Evolutionary conservation across 805 yeast genomes (phyloP).

Genomic region (Candida pini): DNA sequence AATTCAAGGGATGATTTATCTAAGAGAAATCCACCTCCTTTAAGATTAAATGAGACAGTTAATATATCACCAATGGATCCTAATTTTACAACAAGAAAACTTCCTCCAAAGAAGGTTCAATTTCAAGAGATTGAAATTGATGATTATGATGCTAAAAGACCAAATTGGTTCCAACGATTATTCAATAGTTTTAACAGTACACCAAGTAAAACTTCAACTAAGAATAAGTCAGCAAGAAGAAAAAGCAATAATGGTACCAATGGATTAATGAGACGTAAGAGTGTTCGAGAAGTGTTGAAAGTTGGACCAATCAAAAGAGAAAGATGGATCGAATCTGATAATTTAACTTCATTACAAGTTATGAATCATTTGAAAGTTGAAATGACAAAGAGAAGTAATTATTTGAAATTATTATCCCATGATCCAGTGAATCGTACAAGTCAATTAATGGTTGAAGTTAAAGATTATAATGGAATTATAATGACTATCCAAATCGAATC

Average conservation of each 20-base stretch:
- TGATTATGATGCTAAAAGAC: constrained; percentile 4
- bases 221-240: neutral
- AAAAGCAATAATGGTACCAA: too few species aligned
- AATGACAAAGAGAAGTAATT: constrained; percentile 2
- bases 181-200: constrained; percentile 2
- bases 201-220: neutral
- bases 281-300: too few species aligned
- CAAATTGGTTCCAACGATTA: constrained; percentile 20
- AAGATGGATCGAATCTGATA: constrained; percentile 14
- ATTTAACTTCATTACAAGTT: constrained; percentile 7
- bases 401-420: constrained; percentile 2
- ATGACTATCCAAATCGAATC: constrained; percentile 16
- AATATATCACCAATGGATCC: constrained; percentile 27
- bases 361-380: constrained; percentile 3
- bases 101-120: constrained; percentile 3
- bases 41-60: constrained; percentile 2
- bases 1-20: constrained; percentile 8
- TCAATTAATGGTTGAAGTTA: constrained; percentile 1
- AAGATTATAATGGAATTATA: constrained; percentile 1
- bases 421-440: constrained; percentile 1
- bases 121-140: constrained; percentile 1
- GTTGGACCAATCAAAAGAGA: constrained; percentile 1
- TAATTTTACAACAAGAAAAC: constrained; percentile 7
- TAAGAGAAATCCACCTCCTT: neutral
- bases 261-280: too few species aligned